A percentile compares a stretch with the other conserved stretches of the same genome.
Evolutionary conservation across 441 rosid genomes (phyloP).

Genomic region (Aquilaria agallochum): DNA sequence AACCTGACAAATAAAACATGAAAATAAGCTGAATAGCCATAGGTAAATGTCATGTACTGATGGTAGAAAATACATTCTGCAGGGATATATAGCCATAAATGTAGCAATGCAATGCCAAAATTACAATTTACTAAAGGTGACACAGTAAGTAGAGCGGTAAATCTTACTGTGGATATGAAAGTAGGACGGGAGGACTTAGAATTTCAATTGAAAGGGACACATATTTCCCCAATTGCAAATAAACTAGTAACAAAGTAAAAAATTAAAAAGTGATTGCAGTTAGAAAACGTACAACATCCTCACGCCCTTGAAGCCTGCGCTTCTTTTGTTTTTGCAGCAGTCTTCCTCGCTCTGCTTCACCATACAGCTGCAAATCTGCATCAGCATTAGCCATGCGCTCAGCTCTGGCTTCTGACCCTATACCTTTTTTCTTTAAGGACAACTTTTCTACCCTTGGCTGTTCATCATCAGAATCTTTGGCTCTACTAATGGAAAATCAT

Average conservation of each 20-base stretch:
- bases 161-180: no score
- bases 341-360: slow-evolving; percentile 77
- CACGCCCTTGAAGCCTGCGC: slow-evolving; percentile 84
- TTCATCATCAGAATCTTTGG: slow-evolving; percentile 50
- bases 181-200: no score
- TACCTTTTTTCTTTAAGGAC: slow-evolving; percentile 77
- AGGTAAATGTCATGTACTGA: background rate
- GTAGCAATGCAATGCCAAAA: background rate
- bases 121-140: slow-evolving; percentile 8
- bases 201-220: no score
- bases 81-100: background rate
- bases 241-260: background rate
- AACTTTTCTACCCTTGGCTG: slow-evolving; percentile 70
- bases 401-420: slow-evolving; percentile 89
- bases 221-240: no score
- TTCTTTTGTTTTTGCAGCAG: slow-evolving; percentile 80
- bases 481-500: slow-evolving; percentile 27
- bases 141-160: background rate
- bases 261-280: background rate
- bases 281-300: slow-evolving; percentile 67
- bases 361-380: slow-evolving; percentile 68
- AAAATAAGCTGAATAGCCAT: background rate
- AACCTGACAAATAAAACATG: slow-evolving; percentile 37
- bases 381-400: slow-evolving; percentile 73
- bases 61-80: no score